Conservation (phyloP, 768 basidiomycete genomes). For the Glaciozyma antarctica region DNA sequence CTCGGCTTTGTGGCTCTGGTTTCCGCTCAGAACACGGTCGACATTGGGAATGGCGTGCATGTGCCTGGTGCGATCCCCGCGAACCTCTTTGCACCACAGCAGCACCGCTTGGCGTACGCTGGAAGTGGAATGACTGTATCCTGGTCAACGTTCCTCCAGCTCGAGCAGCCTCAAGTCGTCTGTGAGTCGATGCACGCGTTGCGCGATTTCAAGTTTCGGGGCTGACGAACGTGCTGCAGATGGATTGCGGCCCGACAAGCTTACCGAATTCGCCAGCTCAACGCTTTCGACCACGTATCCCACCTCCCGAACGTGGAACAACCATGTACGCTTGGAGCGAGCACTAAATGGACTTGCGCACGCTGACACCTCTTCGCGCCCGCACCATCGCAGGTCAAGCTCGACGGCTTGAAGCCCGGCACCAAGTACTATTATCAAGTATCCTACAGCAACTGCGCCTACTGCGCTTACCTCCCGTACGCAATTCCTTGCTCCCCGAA, state of each 20-base stretch:
- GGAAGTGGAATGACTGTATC: conserved; percentile 21
- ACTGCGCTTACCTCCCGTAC: not conserved
- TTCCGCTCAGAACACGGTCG: not conserved
- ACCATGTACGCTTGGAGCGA: conserved; percentile 6
- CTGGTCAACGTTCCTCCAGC: conserved; percentile 17
- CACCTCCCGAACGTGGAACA: conserved; percentile 22
- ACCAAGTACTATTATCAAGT: conserved; percentile 26
- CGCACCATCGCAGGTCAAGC: not conserved
- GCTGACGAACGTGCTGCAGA: not conserved
- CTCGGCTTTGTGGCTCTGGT: too few relatives aligned
- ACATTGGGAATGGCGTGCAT: not conserved
- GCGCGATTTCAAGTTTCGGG: not conserved
- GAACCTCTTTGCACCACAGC: conserved; percentile 19
- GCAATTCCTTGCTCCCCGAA: not conserved
- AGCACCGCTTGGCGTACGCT: conserved; percentile 27
- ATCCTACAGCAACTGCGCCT: not conserved
- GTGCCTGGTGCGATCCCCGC: conserved; percentile 4
- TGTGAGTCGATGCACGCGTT: not conserved
- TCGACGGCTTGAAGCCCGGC: conserved; percentile 9
- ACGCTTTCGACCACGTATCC: conserved; percentile 13
- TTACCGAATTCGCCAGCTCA: not conserved
- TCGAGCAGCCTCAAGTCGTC: conserved; percentile 4
- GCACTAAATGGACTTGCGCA: not conserved
- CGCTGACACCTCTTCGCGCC: not conserved
- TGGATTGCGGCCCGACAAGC: conserved; percentile 4